Evolutionary conservation across 805 yeast species (phyloP).

Genomic region (Komagataella mondaviorum): DNA sequence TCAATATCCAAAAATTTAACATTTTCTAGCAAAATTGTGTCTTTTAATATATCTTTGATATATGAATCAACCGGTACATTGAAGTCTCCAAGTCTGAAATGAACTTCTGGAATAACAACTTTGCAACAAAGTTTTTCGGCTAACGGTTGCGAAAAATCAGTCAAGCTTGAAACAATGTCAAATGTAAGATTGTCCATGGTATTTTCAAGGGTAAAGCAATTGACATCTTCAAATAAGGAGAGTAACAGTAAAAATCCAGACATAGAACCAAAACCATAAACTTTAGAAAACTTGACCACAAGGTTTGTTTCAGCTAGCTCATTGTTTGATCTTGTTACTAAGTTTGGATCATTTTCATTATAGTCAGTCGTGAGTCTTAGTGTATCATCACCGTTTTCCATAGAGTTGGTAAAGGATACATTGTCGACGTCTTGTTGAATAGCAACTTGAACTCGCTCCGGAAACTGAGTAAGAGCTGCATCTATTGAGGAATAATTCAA

Average conservation of each 20-base stretch:
- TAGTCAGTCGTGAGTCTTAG: conserved; percentile 8
- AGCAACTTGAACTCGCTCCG: not conserved
- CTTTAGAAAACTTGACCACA: conserved; percentile 38
- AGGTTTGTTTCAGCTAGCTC: conserved; percentile 37
- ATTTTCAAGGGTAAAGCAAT: conserved; percentile 26
- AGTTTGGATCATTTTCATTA: conserved; percentile 15
- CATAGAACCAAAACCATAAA: conserved; percentile 36
- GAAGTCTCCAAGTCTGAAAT: conserved; percentile 12
- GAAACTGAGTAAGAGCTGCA: not conserved
- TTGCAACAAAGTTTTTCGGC: conserved; percentile 14
- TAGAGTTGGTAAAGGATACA: not conserved
- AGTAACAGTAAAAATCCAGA: conserved; percentile 7
- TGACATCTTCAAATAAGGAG: conserved; percentile 23
- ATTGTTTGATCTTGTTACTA: conserved; percentile 8
- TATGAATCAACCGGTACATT: not conserved
- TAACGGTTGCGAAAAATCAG: not conserved
- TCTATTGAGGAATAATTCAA: conserved; percentile 10
- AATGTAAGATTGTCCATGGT: conserved; percentile 56
- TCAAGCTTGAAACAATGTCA: conserved; percentile 34
- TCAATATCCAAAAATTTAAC: conserved; percentile 13
- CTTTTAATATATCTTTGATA: not conserved
- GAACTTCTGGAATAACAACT: conserved; percentile 31
- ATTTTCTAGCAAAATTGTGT: conserved; percentile 8
- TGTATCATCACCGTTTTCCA: not conserved
- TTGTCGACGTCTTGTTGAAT: not conserved